Percentiles rank a stretch among this genome's conserved stretches.
These are phyloP conservation scores for Yamadazyma epiphylla DNA, from an alignment of 1,139 yeast genomes.

Conservation along the genomic window DNA sequence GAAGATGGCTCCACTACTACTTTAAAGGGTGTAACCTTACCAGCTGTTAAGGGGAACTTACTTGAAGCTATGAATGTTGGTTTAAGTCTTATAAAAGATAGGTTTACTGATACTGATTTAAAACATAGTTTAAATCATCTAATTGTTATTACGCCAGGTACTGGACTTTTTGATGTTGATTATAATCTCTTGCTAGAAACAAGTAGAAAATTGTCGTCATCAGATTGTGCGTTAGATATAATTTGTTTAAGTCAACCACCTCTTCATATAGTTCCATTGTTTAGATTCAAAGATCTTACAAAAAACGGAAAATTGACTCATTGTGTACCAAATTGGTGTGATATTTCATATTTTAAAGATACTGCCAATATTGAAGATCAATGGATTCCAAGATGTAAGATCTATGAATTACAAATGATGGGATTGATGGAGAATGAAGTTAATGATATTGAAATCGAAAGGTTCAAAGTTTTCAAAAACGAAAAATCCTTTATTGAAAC, in stretches of 20 bases:
- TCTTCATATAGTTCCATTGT: constrained; percentile 83
- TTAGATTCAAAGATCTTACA: constrained; percentile 50
- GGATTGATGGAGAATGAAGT: constrained; percentile 92
- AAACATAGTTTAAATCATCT: constrained; percentile 86
- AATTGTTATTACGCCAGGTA: constrained; percentile 83
- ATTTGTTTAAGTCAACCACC: constrained; percentile 91
- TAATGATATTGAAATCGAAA: constrained; percentile 58
- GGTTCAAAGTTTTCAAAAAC: constrained; percentile 31
- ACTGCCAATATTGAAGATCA: constrained; percentile 42
- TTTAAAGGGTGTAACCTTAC: constrained; percentile 62
- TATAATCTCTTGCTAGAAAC: constrained; percentile 72
- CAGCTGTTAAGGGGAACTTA: constrained; percentile 85
- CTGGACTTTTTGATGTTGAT: constrained; percentile 91
- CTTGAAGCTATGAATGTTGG: constrained; percentile 87
- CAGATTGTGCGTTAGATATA: constrained; percentile 85
- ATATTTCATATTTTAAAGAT: constrained; percentile 82
- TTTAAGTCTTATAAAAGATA: constrained; percentile 71
- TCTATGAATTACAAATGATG: constrained; percentile 97
- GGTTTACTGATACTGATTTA: constrained; percentile 80
- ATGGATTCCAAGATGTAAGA: constrained; percentile 92
- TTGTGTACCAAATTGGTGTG: constrained; percentile 93
- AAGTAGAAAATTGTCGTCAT: constrained; percentile 66
- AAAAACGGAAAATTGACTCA: constrained; percentile 53
- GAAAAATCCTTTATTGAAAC: constrained; percentile 40
- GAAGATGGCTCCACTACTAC: constrained; percentile 9